These are phyloP conservation scores for Starmerella floricola DNA, from an alignment of 805 yeast genomes.

Conservation along the genomic window DNA sequence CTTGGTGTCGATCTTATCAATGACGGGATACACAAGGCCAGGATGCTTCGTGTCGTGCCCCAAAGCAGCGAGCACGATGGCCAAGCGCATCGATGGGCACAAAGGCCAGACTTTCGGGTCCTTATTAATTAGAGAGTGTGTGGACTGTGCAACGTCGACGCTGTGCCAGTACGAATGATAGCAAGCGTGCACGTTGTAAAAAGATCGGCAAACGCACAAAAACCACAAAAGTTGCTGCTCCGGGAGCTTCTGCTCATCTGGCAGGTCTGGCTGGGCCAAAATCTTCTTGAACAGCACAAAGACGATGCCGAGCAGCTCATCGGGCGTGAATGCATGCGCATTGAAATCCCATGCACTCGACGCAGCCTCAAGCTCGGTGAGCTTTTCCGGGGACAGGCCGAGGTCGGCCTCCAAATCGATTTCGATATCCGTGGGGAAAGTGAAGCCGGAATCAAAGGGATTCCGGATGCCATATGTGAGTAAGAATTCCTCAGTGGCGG, in stretches of 20 bases:
- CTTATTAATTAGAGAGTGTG: conserved; percentile 37
- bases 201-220: conserved; percentile 56
- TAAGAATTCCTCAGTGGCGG: neutral
- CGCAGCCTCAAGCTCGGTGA: conserved; percentile 4
- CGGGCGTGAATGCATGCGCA: conserved; percentile 50
- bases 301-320: conserved; percentile 54
- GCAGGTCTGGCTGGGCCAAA: conserved; percentile 22
- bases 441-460: conserved; percentile 11
- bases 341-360: conserved; percentile 48
- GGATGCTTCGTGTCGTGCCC: conserved; percentile 98
- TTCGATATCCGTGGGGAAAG: conserved; percentile 5
- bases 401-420: conserved; percentile 9
- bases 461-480: conserved; percentile 3
- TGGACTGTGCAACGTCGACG: conserved; percentile 86
- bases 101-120: conserved; percentile 3
- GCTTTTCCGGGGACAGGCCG: conserved; percentile 4
- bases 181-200: conserved; percentile 73
- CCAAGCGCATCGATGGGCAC: conserved; percentile 39
- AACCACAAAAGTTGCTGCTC: conserved; percentile 46
- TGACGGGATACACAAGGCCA: conserved; percentile 74
- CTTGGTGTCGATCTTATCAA: conserved; percentile 48
- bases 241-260: conserved; percentile 13
- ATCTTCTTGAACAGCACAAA: conserved; percentile 41
- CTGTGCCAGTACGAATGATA: conserved; percentile 96
- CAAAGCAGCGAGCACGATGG: conserved; percentile 64